Evolutionary conservation across 2,329 filamentous ascomycete genomes (phyloP), one percentile per base, ranked within the genome.

Genomic region (Aspergillus proliferans): DNA sequence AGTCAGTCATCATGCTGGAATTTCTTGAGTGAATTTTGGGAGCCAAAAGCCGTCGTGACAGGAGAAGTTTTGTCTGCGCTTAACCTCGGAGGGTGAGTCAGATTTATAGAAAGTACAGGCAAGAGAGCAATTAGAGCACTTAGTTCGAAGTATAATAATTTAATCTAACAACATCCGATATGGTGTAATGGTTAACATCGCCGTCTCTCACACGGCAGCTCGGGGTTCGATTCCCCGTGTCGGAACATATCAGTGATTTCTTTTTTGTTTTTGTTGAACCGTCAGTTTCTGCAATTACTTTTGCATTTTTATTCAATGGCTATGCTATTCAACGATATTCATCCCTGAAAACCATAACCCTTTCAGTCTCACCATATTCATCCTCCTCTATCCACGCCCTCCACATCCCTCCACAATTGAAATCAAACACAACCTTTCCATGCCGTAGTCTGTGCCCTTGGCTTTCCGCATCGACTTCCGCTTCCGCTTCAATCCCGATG

Each of bases 371-470:
- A 30, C 56, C 65, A 54, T 61, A 46, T 9, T 47, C 56, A 19
- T 64, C 60, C 43, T 71, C 67, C 48, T 79, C 75, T 45, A 76
- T 71, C 71, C 86, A 92, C 0, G 88, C 88, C 18, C 89, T 78
- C 62, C 90, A 93, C 87, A 95, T 91, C 0, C 90, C 90, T 4
- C 84, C 86, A 58, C 87, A 93, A 64, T 95, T 95, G 65, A 85
- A 90, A 58, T 91, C 87, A 65, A 84, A 86, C 14, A 91, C 71
- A 5, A 94, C 76, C 46, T 79, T 74, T 0, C 74, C 72, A 24
- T 56, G 59, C 33, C 58, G 51, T 36, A 64, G 48, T 36, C 49
- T 47, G 12, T 71, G 60, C 1, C 68, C 65, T 2, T 70, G 69
- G 1, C 77, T 62, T 4, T 24, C 71, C 1, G 80, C 68, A 0